A percentile compares a stretch with the other conserved stretches of the same genome.
phyloP scores from a whole-genome alignment of 768 basidiomycete genomes.

The Phaeotremella fagi region DNA sequence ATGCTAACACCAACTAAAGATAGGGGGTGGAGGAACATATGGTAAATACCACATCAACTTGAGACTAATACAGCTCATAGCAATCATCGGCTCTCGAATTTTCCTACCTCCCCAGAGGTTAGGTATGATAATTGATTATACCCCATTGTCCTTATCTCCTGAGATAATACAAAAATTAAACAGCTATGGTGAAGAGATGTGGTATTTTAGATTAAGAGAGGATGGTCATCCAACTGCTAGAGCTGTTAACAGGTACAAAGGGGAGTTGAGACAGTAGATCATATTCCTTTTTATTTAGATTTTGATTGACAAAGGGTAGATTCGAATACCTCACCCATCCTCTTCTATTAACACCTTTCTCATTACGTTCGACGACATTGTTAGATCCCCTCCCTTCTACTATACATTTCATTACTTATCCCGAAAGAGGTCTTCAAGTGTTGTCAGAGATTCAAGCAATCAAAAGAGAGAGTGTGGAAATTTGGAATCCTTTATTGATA shows the following conservation, averaged over 20 bases:
- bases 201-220: conserved; percentile 11
- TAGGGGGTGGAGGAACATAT: conserved; percentile 36
- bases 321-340: conserved; percentile 30
- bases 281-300: not conserved
- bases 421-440: conserved; percentile 9
- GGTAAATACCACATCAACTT: conserved; percentile 6
- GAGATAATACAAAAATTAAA: conserved; percentile 9
- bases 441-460: conserved; percentile 14
- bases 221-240: conserved; percentile 26
- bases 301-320: conserved; percentile 1
- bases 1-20: conserved; percentile 7
- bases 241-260: conserved; percentile 27
- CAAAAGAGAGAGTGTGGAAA: not conserved
- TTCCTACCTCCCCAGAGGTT: conserved; percentile 22
- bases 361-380: conserved; percentile 11
- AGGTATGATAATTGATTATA: conserved; percentile 33
- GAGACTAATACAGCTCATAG: conserved; percentile 9
- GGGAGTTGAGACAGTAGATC: conserved; percentile 17
- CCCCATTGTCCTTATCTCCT: conserved; percentile 13
- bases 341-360: conserved; percentile 14
- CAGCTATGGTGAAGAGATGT: conserved; percentile 26
- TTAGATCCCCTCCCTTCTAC: conserved; percentile 10
- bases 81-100: conserved; percentile 30
- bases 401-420: conserved; percentile 29
- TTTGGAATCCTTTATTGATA: conserved; percentile 24